Evolutionary conservation across 805 yeast genomes (phyloP), one percentile per base, ranked within the genome.

Genomic region (Saccharomyces kudriavzevii): DNA sequence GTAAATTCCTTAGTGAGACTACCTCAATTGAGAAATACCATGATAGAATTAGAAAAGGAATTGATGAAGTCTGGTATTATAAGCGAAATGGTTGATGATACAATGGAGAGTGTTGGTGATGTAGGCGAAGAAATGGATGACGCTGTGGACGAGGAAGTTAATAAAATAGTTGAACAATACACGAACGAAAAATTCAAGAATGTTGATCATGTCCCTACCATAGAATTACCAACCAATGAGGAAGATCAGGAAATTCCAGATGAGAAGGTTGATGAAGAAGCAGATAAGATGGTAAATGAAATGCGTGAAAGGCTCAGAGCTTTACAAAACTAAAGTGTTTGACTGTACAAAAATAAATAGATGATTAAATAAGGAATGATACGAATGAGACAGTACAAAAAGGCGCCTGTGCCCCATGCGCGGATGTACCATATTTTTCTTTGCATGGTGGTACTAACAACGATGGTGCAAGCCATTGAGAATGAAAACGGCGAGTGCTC

Each of bases 41-140:
- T 92, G 87, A 85, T 85, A 63, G 95, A 86, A 60, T 72, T 94
- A 54, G 87, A 92, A 55, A 84, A 80, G 64, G 99, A 94, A 70
- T 77, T 92, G 61, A 83, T 87, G 81, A 87, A 85, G 69, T 81
- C 87, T 11, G 94, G 94, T 0, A 80, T 94, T 47, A 89, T 94
- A 52, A 89, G 88, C 60, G 99, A 94, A 66, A 94, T 94, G 98
- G 84, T 91, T 66, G 89, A 87, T 54, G 99, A 94, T 65, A 83
- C 88, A 57, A 75, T 92, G 55, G 98, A 91, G 56, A 71, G 81
- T 54, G 84, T 79, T 22, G 89, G 84, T 29, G 85, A 79, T 49
- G 85, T 80, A 20, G 87, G 82, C 55, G 77, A 80, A 45, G 85
- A 79, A 52, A 76, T 76, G 45, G 92, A 87, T 52, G 85, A 83